Percentiles rank a stretch among this genome's conserved stretches.
Conservation (phyloP, 371 early-diverging fungal genomes). For the Circinella minor region DNA sequence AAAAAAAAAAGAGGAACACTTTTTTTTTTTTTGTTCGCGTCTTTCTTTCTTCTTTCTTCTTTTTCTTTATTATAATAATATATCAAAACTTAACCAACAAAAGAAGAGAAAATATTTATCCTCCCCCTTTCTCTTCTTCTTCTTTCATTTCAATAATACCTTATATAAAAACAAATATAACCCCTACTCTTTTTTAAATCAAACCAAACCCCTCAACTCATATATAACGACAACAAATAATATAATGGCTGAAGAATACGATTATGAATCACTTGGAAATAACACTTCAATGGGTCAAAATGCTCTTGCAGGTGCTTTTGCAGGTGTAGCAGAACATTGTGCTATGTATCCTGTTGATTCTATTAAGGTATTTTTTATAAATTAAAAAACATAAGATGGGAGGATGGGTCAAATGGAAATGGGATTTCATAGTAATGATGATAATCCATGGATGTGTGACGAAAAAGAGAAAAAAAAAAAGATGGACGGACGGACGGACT, state of each 20-base stretch:
- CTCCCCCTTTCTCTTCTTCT: not conserved
- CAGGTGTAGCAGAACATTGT: conserved; percentile 96
- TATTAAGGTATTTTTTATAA: conserved; percentile 74
- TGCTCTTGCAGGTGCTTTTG: conserved; percentile 91
- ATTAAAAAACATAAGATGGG: too few species aligned
- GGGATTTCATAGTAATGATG: not conserved
- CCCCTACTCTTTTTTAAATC: not conserved
- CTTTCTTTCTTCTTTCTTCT: too few species aligned
- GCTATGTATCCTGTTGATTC: conserved; percentile 95
- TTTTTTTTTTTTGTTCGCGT: too few species aligned
- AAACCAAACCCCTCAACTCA: not conserved
- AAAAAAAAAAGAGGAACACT: too few species aligned
- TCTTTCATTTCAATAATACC: not conserved
- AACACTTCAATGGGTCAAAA: conserved; percentile 79
- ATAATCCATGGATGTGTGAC: not conserved
- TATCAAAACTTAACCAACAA: too few species aligned
- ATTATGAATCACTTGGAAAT: conserved; percentile 92
- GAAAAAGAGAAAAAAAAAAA: too few species aligned
- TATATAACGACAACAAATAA: conserved; percentile 7
- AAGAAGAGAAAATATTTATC: too few species aligned
- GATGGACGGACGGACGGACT: not conserved
- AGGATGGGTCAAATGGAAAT: not conserved
- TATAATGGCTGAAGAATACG: conserved; percentile 58
- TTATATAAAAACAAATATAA: not conserved
- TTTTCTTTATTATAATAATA: too few species aligned